Conservation (phyloP, 768 basidiomycete species). For the Tubosaeta sp. region DNA sequence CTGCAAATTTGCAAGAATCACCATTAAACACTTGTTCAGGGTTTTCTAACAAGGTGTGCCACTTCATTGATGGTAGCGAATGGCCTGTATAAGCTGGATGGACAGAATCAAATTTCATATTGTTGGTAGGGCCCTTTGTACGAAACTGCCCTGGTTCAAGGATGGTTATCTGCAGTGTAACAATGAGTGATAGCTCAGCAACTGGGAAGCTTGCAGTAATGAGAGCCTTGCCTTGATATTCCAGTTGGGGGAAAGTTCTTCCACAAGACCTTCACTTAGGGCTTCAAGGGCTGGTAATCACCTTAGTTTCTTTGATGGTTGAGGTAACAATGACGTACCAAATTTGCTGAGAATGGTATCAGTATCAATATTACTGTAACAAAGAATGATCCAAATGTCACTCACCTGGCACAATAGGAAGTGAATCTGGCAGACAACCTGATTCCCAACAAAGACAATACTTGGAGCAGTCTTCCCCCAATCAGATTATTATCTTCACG, state of each 20-base stretch:
- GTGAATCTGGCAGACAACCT: slow-evolving; percentile 4
- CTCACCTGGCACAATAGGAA: slow-evolving; percentile 25
- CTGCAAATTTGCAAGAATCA: slow-evolving; percentile 16
- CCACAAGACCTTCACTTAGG: slow-evolving; percentile 9
- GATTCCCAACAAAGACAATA: slow-evolving; percentile 32
- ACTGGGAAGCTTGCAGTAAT: too few species aligned
- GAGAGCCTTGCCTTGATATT: slow-evolving; percentile 18
- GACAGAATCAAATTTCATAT: neutral
- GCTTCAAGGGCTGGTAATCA: slow-evolving; percentile 10
- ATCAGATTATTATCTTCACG: slow-evolving; percentile 27
- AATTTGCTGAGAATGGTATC: slow-evolving; percentile 12
- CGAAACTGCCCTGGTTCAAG: slow-evolving; percentile 1
- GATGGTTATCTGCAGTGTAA: slow-evolving; percentile 1
- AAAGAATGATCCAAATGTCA: neutral
- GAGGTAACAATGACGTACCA: slow-evolving; percentile 1
- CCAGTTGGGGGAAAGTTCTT: slow-evolving; percentile 19
- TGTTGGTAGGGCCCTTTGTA: slow-evolving; percentile 1
- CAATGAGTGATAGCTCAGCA: too few species aligned
- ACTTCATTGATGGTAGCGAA: neutral
- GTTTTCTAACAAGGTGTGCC: neutral
- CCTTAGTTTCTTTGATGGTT: neutral
- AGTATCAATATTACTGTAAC: neutral
- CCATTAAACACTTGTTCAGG: neutral
- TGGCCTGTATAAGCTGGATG: slow-evolving; percentile 15
- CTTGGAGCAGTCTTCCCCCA: slow-evolving; percentile 38